Percentiles rank a stretch among this genome's conserved stretches.
Evolutionary conservation across 73 alveolate species (phyloP).

Genomic region (Uronychia setigera): DNA sequence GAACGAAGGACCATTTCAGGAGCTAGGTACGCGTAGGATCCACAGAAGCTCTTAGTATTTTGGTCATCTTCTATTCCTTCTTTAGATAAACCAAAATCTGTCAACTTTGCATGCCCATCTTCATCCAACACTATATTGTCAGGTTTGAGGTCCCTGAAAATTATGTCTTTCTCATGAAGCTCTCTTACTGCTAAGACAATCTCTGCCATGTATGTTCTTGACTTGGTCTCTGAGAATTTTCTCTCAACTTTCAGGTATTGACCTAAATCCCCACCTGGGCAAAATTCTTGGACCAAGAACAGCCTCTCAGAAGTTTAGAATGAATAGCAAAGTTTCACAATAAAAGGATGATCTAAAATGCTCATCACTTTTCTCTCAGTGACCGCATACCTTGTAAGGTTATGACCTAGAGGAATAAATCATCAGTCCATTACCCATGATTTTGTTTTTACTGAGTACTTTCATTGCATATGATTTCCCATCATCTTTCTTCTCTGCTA

Average conservation of each 20-base stretch:
- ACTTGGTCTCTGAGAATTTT: slow-evolving; percentile 89
- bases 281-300: slow-evolving; percentile 87
- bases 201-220: slow-evolving; percentile 85
- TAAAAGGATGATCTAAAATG: slow-evolving; percentile 87
- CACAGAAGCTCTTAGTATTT: slow-evolving; percentile 92
- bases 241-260: slow-evolving; percentile 85
- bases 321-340: slow-evolving; percentile 87
- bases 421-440: slow-evolving; percentile 76
- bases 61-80: slow-evolving; percentile 88
- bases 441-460: slow-evolving; percentile 84
- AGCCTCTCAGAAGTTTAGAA: slow-evolving; percentile 92
- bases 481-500: slow-evolving; percentile 83
- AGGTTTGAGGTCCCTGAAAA: slow-evolving; percentile 94
- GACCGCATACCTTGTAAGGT: slow-evolving; percentile 91
- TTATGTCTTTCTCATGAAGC: slow-evolving; percentile 89
- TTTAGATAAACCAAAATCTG: slow-evolving; percentile 93
- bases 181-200: slow-evolving; percentile 88
- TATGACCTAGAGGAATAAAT: slow-evolving; percentile 49
- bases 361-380: slow-evolving; percentile 96
- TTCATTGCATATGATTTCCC: slow-evolving; percentile 93
- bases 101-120: slow-evolving; percentile 93
- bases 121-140: slow-evolving; percentile 93
- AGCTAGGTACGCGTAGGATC: slow-evolving; percentile 88
- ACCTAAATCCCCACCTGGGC: slow-evolving; percentile 96
- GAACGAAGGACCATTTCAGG: slow-evolving; percentile 87